A percentile compares a stretch with the other conserved stretches of the same genome.
Conservation (phyloP, 2,329 filamentous ascomycete species). For the Phialophora tarda region DNA sequence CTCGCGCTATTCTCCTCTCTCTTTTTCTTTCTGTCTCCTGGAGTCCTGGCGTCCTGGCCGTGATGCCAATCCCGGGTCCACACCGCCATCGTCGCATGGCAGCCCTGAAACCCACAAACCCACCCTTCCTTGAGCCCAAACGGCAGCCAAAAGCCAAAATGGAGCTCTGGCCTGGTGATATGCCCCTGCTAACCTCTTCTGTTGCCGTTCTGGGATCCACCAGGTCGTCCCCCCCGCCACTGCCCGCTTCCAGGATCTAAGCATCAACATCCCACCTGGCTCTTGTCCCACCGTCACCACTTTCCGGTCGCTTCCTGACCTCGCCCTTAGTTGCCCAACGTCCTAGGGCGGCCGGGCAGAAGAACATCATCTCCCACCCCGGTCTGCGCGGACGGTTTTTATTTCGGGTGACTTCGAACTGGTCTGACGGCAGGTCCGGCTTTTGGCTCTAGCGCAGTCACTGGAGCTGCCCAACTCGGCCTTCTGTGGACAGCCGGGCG, state of each 20-base stretch:
- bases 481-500: slow-evolving; percentile 33
- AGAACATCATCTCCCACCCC: slow-evolving; percentile 21
- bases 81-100: slow-evolving; percentile 35
- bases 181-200: slow-evolving; percentile 13
- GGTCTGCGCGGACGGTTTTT: slow-evolving; percentile 28
- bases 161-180: slow-evolving; percentile 24
- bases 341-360: slow-evolving; percentile 1
- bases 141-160: slow-evolving; percentile 13
- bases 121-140: slow-evolving; percentile 20
- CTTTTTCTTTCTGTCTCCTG: neutral
- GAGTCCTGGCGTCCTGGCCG: slow-evolving; percentile 8
- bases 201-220: slow-evolving; percentile 12
- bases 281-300: slow-evolving; percentile 13
- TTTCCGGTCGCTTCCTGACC: slow-evolving; percentile 19
- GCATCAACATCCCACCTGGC: slow-evolving; percentile 16
- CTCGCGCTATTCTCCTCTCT: neutral
- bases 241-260: slow-evolving; percentile 14
- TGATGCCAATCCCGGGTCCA: slow-evolving; percentile 29
- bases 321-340: slow-evolving; percentile 13
- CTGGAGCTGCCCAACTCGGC: slow-evolving; percentile 34
- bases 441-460: slow-evolving; percentile 34
- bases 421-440: slow-evolving; percentile 34
- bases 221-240: slow-evolving; percentile 15
- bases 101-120: slow-evolving; percentile 34
- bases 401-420: slow-evolving; percentile 32